These are phyloP conservation scores for Fusarium irregulare DNA, from an alignment of 2,329 filamentous ascomycete genomes.

Conservation along the genomic window DNA sequence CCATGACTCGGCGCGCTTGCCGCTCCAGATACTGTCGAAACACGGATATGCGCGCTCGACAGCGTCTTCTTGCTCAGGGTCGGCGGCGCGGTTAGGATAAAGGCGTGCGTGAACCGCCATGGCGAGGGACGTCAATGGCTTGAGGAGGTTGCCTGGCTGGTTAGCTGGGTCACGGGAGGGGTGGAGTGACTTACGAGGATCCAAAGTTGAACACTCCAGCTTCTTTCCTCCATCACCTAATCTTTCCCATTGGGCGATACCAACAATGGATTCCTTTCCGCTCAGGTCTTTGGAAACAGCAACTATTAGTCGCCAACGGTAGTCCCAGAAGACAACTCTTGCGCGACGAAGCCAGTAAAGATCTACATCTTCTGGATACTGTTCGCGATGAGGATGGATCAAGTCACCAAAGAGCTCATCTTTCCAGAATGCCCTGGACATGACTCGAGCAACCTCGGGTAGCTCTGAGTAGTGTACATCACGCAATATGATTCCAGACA, in stretches of 20 bases:
- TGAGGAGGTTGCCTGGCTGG: constrained; percentile 33
- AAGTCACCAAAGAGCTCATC: constrained; percentile 50
- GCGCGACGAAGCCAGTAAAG: constrained; percentile 47
- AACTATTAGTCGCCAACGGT: constrained; percentile 45
- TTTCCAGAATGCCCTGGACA: constrained; percentile 50
- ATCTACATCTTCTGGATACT: constrained; percentile 48
- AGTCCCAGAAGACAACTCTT: constrained; percentile 47
- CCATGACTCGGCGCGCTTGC: constrained; percentile 46
- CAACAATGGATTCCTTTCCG: constrained; percentile 23
- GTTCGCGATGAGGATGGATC: constrained; percentile 50
- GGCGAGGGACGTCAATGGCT: constrained; percentile 21
- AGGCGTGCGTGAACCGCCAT: constrained; percentile 25
- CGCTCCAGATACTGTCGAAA: constrained; percentile 36
- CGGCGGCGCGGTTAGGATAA: constrained; percentile 23
- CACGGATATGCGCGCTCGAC: constrained; percentile 32
- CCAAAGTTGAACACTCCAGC: constrained; percentile 21
- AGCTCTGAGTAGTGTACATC: constrained; percentile 43
- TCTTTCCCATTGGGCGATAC: constrained; percentile 38
- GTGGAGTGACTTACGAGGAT: constrained; percentile 26
- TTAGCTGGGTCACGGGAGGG: no score
- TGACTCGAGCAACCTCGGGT: constrained; percentile 45
- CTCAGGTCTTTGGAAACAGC: constrained; percentile 37
- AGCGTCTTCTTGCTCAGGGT: constrained; percentile 26
- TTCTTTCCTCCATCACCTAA: constrained; percentile 30
- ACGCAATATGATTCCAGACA: constrained; percentile 31